Base-by-base conservation (phyloP, 1,284 basidiomycete genomes). In the Chalciporus sp. region DNA sequence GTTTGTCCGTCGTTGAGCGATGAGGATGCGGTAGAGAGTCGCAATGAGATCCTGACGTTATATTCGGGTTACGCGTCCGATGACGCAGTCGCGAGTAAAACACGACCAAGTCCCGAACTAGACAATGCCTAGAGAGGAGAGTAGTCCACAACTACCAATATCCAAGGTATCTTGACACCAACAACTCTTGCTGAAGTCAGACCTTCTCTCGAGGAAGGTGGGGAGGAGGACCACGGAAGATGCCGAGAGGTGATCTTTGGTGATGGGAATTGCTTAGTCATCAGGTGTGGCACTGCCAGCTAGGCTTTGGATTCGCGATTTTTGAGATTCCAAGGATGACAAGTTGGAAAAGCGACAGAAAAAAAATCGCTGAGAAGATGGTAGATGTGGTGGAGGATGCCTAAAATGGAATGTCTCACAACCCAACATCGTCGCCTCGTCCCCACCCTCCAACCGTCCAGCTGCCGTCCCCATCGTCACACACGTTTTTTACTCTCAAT, bases 371-470 rank as follows among this genome's bases (percentile, higher is more conserved):
- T 61, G 62, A 65, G 61, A 62, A 67, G 53, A 51, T 37, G 42
- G 52, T 12, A 45, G 59, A 64, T 58, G n/a, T n/a, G 23, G 58
- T 66, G 67, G 69, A 62, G 71, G 57, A 71, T 23, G 23, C 23
- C 23, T 23, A 23, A 23, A 23, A 23, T 23, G 23, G 23, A 23
- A 23, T 23, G 23, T 59, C 56, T 55, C 71, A 64, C 66, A 67
- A 45, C 65, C 48, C 67, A 65, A 60, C 66, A 58, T 52, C 23
- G 23, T 23, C 23, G 23, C 23, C 23, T 23, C 23, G 23, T 23
- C 23, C 23, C 61, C 67, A 47, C 52, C 64, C 29, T 57, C 67
- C 53, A 55, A 28, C 41, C 45, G 31, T 29, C 39, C 37, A 40
- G n/a, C n/a, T n/a, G n/a, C 39, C 17, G 27, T 44, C 23, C 23